A percentile compares a stretch with the other conserved stretches of the same genome.
Conservation (phyloP, 179 eudicot species). For the Camellia oleifera region DNA sequence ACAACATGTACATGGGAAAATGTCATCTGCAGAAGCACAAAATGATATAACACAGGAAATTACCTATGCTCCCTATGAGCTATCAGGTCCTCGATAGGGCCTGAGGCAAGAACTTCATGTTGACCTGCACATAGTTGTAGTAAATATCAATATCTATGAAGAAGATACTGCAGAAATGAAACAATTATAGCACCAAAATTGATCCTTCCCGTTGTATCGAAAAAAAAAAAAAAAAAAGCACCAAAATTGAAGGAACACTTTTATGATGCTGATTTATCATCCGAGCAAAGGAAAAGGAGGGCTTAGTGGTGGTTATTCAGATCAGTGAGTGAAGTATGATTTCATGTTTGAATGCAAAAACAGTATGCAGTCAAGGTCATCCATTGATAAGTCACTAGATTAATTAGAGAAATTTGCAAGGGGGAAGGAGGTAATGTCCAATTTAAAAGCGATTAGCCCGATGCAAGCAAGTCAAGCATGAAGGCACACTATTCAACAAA, state of each 20-base stretch:
- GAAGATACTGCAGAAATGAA: not conserved
- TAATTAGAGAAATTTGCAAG: too few relatives aligned
- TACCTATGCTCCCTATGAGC: conserved; percentile 99
- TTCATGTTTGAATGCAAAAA: not conserved
- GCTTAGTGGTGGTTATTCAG: not conserved
- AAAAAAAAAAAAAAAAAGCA: not conserved
- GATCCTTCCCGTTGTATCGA: too few relatives aligned
- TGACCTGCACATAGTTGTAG: conserved; percentile 51
- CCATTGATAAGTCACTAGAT: too few relatives aligned
- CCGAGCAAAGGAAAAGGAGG: not conserved
- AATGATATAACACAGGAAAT: not conserved
- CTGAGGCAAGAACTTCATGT: conserved; percentile 98
- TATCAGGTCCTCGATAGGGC: conserved; percentile 96
- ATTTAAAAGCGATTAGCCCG: too few relatives aligned
- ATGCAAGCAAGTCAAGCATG: too few relatives aligned
- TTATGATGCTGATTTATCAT: not conserved
- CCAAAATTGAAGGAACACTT: not conserved
- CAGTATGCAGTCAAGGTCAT: not conserved
- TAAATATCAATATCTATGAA: not conserved
- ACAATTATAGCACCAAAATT: not conserved
- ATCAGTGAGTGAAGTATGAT: not conserved
- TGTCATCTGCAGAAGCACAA: conserved; percentile 8
- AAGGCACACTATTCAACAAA: too few relatives aligned
- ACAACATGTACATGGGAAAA: not conserved
- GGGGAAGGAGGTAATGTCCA: too few relatives aligned